phyloP scores from a whole-genome alignment of 139 green algal species.

The Tetradesmus lagerheimii region DNA sequence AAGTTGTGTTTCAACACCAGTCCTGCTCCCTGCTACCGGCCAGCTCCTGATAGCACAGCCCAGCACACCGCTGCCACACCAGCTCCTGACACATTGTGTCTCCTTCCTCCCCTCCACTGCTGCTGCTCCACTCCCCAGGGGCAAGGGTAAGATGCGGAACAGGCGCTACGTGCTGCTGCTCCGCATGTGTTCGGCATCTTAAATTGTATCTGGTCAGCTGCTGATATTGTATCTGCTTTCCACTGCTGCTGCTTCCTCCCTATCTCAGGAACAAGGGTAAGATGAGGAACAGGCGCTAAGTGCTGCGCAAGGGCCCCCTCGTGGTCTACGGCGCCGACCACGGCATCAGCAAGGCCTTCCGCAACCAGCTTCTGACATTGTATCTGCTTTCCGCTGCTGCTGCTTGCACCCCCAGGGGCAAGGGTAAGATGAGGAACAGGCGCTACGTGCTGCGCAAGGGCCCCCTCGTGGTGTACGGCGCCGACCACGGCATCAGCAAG shows the following conservation, averaged over 20 bases:
- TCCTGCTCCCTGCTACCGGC: too few species aligned
- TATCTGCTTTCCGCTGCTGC: background rate
- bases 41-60: too few species aligned
- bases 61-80: too few species aligned
- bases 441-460: slow-evolving; percentile 95
- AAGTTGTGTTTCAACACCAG: too few species aligned
- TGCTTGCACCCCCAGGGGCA: slow-evolving; percentile 15
- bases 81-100: background rate
- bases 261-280: slow-evolving; percentile 73
- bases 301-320: slow-evolving; percentile 94
- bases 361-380: background rate
- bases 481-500: slow-evolving; percentile 89
- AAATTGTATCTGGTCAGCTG: too few species aligned
- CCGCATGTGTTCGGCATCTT: too few species aligned
- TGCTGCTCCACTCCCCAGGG: background rate
- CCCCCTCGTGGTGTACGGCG: slow-evolving; percentile 94
- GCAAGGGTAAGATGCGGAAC: slow-evolving; percentile 96
- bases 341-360: slow-evolving; percentile 71
- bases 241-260: background rate
- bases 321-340: slow-evolving; percentile 92
- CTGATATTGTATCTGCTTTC: background rate
- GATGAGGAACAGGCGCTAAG: slow-evolving; percentile 97
- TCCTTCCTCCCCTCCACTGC: too few species aligned
- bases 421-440: slow-evolving; percentile 97
- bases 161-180: slow-evolving; percentile 93